Percentiles rank a stretch among this genome's conserved stretches.
Evolutionary conservation across 2,329 filamentous ascomycete species (phyloP).

Genomic region (Madurella fahalii): DNA sequence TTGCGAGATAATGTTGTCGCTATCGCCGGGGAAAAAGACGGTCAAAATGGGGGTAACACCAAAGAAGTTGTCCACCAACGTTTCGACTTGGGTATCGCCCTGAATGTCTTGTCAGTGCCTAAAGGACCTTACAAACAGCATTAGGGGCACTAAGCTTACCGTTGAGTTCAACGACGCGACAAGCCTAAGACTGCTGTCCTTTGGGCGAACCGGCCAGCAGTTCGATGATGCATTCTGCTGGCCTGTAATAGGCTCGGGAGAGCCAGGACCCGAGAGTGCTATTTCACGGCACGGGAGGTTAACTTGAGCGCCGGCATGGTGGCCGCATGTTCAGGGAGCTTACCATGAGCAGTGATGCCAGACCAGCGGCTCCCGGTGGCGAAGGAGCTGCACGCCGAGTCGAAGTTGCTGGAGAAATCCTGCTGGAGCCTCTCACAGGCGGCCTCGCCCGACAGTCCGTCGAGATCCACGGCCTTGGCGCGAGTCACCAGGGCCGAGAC

Average conservation of each 20-base stretch:
- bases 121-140: neutral
- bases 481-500: neutral
- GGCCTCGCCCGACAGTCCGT: neutral
- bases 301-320: too few species aligned
- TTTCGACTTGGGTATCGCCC: neutral
- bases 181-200: slow-evolving; percentile 3
- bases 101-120: neutral
- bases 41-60: slow-evolving; percentile 11
- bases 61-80: neutral
- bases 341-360: too few species aligned
- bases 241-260: neutral
- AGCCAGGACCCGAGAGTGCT: too few species aligned
- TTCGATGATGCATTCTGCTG: slow-evolving; percentile 5
- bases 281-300: too few species aligned
- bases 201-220: slow-evolving; percentile 14
- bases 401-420: slow-evolving; percentile 7
- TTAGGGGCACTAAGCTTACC: too few species aligned
- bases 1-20: neutral
- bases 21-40: slow-evolving; percentile 5
- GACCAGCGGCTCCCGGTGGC: slow-evolving; percentile 2
- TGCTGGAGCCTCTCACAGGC: slow-evolving; percentile 9
- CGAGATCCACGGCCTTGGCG: slow-evolving; percentile 5
- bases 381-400: neutral
- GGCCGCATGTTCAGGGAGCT: too few species aligned
- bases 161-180: neutral